Conservation (phyloP, 768 basidiomycete genomes). For the Melanogaster broomeanus region DNA sequence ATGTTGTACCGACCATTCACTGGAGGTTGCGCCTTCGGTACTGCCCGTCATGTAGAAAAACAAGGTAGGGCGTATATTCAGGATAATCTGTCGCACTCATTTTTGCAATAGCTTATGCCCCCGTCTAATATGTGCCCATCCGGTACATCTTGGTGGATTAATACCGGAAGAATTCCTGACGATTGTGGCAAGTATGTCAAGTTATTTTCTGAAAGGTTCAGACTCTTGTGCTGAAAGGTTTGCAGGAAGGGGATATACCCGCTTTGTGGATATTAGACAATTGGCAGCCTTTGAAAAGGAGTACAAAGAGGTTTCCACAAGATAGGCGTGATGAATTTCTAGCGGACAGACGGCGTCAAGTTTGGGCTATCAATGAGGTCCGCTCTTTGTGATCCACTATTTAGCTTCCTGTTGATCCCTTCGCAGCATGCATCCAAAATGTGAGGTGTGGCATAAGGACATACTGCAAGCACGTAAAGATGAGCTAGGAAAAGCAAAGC, state of each 20-base stretch:
- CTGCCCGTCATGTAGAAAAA: no score
- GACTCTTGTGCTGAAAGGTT: background rate
- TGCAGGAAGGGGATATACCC: background rate
- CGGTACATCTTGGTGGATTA: no score
- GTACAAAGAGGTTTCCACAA: background rate
- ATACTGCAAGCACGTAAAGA: background rate
- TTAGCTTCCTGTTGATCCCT: background rate
- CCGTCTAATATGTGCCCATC: no score
- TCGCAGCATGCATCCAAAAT: background rate
- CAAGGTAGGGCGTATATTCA: no score
- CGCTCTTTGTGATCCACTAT: background rate
- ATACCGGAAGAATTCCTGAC: no score
- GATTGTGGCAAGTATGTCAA: background rate
- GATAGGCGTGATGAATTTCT: constrained; percentile 1
- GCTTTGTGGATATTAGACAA: constrained; percentile 10
- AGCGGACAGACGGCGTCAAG: background rate
- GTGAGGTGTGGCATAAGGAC: background rate
- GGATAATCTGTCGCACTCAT: no score
- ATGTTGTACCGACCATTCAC: no score
- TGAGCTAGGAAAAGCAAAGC: background rate
- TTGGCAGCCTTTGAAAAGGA: constrained; percentile 9
- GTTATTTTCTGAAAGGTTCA: no score
- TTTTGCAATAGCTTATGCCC: no score
- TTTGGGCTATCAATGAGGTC: background rate
- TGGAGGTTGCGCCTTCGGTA: no score